phyloP scores from a whole-genome alignment of 1,284 basidiomycete genomes.

The Apiotrichum porosum region DNA sequence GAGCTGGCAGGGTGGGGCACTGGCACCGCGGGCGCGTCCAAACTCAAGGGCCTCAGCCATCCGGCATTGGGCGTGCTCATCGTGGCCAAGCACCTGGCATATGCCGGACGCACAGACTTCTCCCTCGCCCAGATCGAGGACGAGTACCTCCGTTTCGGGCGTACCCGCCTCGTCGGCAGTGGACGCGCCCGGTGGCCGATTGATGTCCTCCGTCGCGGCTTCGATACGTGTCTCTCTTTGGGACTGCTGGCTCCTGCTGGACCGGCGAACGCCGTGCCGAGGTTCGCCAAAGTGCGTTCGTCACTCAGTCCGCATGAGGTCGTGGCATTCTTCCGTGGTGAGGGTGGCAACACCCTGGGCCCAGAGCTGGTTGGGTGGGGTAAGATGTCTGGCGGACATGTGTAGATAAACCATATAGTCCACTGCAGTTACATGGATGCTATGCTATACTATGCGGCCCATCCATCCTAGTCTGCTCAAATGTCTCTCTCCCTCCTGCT shows the following conservation, averaged over 20 bases:
- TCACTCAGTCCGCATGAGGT: conserved; percentile 43
- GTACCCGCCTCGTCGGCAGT: conserved; percentile 45
- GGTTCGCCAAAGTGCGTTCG: conserved; percentile 43
- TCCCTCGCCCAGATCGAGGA: conserved; percentile 47
- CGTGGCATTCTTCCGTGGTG: conserved; percentile 45
- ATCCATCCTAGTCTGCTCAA: too few relatives aligned
- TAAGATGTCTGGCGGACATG: conserved; percentile 43
- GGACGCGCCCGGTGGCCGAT: conserved; percentile 44
- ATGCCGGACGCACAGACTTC: conserved; percentile 62
- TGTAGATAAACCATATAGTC: too few relatives aligned
- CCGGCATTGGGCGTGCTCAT: conserved; percentile 45
- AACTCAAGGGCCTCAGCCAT: conserved; percentile 37
- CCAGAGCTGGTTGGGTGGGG: conserved; percentile 47
- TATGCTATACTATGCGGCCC: background rate
- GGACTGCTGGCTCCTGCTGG: conserved; percentile 39
- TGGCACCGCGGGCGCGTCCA: conserved; percentile 4
- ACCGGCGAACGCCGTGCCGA: conserved; percentile 23
- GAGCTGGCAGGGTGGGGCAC: conserved; percentile 41
- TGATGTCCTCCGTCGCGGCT: conserved; percentile 40
- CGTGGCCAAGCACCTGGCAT: conserved; percentile 62
- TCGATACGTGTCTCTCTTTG: conserved; percentile 33
- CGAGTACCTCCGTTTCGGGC: conserved; percentile 47
- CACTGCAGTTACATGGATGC: too few relatives aligned
- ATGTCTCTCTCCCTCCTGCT: too few relatives aligned
- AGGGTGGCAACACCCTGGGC: conserved; percentile 37